phyloP scores from a whole-genome alignment of 1,139 yeast species.

The Kodamaea derodonti region DNA sequence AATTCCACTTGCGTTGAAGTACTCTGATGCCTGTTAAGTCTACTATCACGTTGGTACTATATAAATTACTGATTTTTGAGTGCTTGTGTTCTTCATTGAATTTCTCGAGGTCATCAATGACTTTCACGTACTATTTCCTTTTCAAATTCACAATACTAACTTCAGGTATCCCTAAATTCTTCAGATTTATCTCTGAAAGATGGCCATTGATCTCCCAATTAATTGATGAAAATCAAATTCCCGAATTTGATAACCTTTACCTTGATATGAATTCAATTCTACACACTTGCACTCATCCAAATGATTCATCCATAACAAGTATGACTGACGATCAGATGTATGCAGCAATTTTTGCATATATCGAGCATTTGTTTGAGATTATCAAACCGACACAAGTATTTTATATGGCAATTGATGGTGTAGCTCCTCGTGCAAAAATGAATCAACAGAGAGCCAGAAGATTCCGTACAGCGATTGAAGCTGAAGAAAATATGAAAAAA shows the following conservation, averaged over 20 bases:
- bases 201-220: conserved; percentile 95
- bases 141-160: too few relatives aligned
- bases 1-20: too few relatives aligned
- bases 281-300: conserved; percentile 87
- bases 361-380: conserved; percentile 86
- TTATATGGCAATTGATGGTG: conserved; percentile 99
- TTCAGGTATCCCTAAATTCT: conserved; percentile 94
- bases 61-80: too few relatives aligned
- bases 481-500: conserved; percentile 67
- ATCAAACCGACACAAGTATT: conserved; percentile 84
- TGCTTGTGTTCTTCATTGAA: too few relatives aligned
- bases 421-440: conserved; percentile 99
- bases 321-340: conserved; percentile 90
- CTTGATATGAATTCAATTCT: conserved; percentile 97
- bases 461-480: conserved; percentile 92
- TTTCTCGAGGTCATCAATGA: too few relatives aligned
- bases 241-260: conserved; percentile 92
- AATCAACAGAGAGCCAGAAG: conserved; percentile 98
- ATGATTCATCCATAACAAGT: conserved; percentile 58
- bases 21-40: too few relatives aligned
- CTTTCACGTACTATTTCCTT: too few relatives aligned
- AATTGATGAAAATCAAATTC: conserved; percentile 79
- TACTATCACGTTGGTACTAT: too few relatives aligned
- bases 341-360: conserved; percentile 88
- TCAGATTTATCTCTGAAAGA: conserved; percentile 95